Conservation (phyloP, 202 grass and related monocot genomes). For the Saccharum hybrid region DNA sequence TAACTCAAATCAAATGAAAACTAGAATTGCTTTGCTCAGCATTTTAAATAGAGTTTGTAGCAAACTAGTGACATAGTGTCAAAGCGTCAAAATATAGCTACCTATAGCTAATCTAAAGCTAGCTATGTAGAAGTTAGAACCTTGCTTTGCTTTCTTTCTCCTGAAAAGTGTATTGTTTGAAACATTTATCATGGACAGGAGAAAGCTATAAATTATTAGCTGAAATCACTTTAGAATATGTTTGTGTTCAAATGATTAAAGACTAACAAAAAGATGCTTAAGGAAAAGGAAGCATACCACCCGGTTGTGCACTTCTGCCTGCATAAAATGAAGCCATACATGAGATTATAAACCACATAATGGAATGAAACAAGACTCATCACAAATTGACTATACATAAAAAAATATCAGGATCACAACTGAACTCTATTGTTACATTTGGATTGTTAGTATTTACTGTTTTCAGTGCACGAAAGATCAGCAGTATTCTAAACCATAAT, state of each 20-base stretch:
- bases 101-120: background rate
- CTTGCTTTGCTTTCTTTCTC: background rate
- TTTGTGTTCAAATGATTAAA: slow-evolving; percentile 35
- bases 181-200: slow-evolving; percentile 19
- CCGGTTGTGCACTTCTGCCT: slow-evolving; percentile 74
- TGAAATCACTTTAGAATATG: slow-evolving; percentile 20
- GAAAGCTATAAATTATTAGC: slow-evolving; percentile 23
- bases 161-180: slow-evolving; percentile 7
- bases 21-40: background rate
- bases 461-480: slow-evolving; percentile 9
- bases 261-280: slow-evolving; percentile 32
- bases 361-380: slow-evolving; percentile 29
- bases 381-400: slow-evolving; percentile 30
- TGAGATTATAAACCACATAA: slow-evolving; percentile 47
- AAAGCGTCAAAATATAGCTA: background rate
- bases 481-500: slow-evolving; percentile 21
- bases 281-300: slow-evolving; percentile 58
- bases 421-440: slow-evolving; percentile 20
- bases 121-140: background rate
- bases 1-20: slow-evolving; percentile 29
- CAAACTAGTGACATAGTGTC: background rate
- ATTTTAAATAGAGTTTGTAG: background rate
- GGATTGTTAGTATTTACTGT: background rate
- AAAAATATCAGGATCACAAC: slow-evolving; percentile 32
- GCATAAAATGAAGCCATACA: slow-evolving; percentile 54